phyloP scores from a whole-genome alignment of 2,329 filamentous ascomycete species.

The Tetracladium maxilliforme region DNA sequence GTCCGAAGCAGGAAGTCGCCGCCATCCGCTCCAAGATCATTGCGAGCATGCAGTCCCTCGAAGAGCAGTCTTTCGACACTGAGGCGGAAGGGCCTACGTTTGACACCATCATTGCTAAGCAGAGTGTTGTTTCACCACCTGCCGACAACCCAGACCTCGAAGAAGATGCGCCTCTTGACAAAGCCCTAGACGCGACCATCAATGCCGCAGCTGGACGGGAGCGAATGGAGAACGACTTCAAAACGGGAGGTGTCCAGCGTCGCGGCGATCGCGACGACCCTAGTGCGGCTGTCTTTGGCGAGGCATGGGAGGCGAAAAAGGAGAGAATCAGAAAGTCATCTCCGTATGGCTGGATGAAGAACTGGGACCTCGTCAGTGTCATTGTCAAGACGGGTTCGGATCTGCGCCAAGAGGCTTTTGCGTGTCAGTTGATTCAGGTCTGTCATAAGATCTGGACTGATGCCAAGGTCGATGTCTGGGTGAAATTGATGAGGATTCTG shows the following conservation, averaged over 20 bases:
- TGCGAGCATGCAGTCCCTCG: slow-evolving; percentile 76
- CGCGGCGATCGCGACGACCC: slow-evolving; percentile 76
- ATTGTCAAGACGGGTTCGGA: slow-evolving; percentile 81
- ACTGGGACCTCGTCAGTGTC: slow-evolving; percentile 76
- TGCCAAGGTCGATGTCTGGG: slow-evolving; percentile 65
- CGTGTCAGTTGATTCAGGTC: slow-evolving; percentile 69
- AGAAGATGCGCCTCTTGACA: slow-evolving; percentile 28
- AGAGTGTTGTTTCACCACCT: slow-evolving; percentile 35
- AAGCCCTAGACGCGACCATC: slow-evolving; percentile 25
- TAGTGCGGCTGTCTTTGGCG: slow-evolving; percentile 73
- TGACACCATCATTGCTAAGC: slow-evolving; percentile 67
- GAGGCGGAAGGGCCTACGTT: slow-evolving; percentile 59
- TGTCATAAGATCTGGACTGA: slow-evolving; percentile 74
- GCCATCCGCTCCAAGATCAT: slow-evolving; percentile 79
- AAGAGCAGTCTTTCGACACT: slow-evolving; percentile 70
- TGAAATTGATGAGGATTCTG: slow-evolving; percentile 75
- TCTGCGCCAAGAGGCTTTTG: slow-evolving; percentile 72
- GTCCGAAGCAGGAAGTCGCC: slow-evolving; percentile 66
- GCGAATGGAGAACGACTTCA: slow-evolving; percentile 80
- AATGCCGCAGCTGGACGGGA: slow-evolving; percentile 63
- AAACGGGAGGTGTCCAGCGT: slow-evolving; percentile 68
- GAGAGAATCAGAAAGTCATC: slow-evolving; percentile 73
- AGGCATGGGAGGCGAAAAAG: slow-evolving; percentile 74
- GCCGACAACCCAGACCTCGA: slow-evolving; percentile 37
- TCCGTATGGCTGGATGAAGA: slow-evolving; percentile 79